These are phyloP conservation scores for Saturnispora sanitii DNA, from an alignment of 805 yeast genomes.

Conservation along the genomic window DNA sequence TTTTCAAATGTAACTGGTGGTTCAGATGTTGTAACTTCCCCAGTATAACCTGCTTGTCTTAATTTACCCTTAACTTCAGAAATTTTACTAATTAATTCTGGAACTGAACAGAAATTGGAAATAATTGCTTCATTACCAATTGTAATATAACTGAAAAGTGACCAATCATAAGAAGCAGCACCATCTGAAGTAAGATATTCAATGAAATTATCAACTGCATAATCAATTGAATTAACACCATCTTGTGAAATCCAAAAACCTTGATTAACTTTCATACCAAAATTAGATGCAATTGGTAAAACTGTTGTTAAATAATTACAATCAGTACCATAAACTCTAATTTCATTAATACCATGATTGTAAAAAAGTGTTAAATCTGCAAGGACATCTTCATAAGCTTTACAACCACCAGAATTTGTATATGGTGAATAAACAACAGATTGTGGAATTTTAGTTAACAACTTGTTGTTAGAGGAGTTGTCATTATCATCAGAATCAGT, in stretches of 20 bases:
- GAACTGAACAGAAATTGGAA: constrained; percentile 48
- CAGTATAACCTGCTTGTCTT: constrained; percentile 62
- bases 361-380: constrained; percentile 51
- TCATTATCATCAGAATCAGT: constrained; percentile 23
- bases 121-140: constrained; percentile 84
- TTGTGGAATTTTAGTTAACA: constrained; percentile 33
- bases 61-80: constrained; percentile 50
- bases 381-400: constrained; percentile 41
- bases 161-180: constrained; percentile 51
- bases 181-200: constrained; percentile 27
- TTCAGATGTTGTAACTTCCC: constrained; percentile 75
- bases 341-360: constrained; percentile 49
- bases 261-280: constrained; percentile 71
- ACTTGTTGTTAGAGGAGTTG: too few relatives aligned
- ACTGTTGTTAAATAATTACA: constrained; percentile 62
- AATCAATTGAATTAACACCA: constrained; percentile 66
- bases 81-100: constrained; percentile 58
- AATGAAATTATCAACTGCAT: constrained; percentile 44
- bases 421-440: constrained; percentile 76
- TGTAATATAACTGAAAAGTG: constrained; percentile 63
- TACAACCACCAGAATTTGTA: constrained; percentile 58
- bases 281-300: constrained; percentile 43
- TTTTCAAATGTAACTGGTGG: constrained; percentile 68
- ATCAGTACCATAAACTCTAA: constrained; percentile 83
- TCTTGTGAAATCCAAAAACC: constrained; percentile 69